Percentiles rank a stretch among this genome's conserved stretches.
phyloP scores from a whole-genome alignment of 345 rosid species.

The Eutrema yunnanense region DNA sequence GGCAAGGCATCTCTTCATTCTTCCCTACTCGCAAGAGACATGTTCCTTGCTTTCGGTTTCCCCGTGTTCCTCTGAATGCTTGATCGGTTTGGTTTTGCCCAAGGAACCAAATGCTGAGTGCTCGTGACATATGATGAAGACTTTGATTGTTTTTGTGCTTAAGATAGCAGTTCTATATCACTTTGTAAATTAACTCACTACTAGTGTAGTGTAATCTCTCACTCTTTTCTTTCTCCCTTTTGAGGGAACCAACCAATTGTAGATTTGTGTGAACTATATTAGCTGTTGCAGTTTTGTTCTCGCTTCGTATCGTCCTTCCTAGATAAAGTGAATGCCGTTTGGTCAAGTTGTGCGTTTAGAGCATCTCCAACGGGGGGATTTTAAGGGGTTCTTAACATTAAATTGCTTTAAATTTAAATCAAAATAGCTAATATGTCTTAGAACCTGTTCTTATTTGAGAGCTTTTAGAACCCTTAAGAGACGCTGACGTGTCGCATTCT shows the following conservation, averaged over 20 bases:
- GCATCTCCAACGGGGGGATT: too few relatives aligned
- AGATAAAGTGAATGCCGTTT: too few relatives aligned
- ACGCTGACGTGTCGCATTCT: too few relatives aligned
- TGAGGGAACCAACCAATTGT: conserved; percentile 3
- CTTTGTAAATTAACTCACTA: conserved; percentile 8
- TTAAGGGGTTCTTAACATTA: too few relatives aligned
- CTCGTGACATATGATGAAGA: conserved; percentile 22
- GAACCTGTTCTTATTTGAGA: too few relatives aligned
- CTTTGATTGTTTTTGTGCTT: not conserved
- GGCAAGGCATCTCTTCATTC: conserved; percentile 93
- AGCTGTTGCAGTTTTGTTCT: not conserved
- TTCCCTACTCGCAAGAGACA: conserved; percentile 65
- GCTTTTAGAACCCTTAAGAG: too few relatives aligned
- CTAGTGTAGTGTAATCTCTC: not conserved
- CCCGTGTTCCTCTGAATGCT: conserved; percentile 47
- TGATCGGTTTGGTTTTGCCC: conserved; percentile 80
- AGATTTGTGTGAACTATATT: conserved; percentile 6
- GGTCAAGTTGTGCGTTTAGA: not conserved
- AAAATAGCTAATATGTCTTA: too few relatives aligned
- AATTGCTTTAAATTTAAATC: too few relatives aligned
- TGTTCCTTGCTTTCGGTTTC: conserved; percentile 73
- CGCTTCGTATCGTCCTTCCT: not conserved
- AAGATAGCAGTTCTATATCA: not conserved
- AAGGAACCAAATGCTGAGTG: conserved; percentile 63
- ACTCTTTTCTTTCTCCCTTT: not conserved